Percentiles rank a stretch among this genome's conserved stretches.
These are phyloP conservation scores for Candida nanaspora DNA, from an alignment of 805 yeast species.

Conservation along the genomic window DNA sequence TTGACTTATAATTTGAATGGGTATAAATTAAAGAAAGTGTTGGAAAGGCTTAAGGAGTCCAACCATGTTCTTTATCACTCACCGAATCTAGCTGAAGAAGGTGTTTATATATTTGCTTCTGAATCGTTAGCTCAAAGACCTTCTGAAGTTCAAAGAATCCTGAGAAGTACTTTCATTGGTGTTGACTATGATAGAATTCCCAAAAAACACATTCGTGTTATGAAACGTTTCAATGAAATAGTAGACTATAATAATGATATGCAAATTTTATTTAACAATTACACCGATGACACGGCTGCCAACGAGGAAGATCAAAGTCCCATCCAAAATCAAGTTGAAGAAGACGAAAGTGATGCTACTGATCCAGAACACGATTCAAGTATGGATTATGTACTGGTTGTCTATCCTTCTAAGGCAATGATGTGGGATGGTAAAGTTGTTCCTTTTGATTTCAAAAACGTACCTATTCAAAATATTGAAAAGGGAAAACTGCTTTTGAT, in stretches of 20 bases:
- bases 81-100: constrained; percentile 62
- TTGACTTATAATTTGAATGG: constrained; percentile 50
- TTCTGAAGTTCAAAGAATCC: constrained; percentile 34
- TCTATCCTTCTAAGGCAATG: constrained; percentile 77
- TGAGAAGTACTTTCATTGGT: constrained; percentile 44
- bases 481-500: constrained; percentile 64
- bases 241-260: constrained; percentile 6
- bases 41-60: constrained; percentile 52
- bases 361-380: not conserved
- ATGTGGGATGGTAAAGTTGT: constrained; percentile 85
- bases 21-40: constrained; percentile 39
- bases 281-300: constrained; percentile 13
- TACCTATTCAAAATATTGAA: constrained; percentile 49
- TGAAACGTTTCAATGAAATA: constrained; percentile 19
- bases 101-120: constrained; percentile 77
- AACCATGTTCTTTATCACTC: constrained; percentile 70
- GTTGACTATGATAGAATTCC: constrained; percentile 35
- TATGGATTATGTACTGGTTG: constrained; percentile 55
- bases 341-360: constrained; percentile 18
- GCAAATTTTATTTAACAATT: not conserved
- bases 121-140: constrained; percentile 38
- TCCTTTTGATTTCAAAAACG: constrained; percentile 39
- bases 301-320: not conserved
- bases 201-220: constrained; percentile 22
- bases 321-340: not conserved